Evolutionary conservation across 441 rosid species (phyloP), one percentile per base, ranked within the genome.

Genomic region (Codiaeum variegatum): DNA sequence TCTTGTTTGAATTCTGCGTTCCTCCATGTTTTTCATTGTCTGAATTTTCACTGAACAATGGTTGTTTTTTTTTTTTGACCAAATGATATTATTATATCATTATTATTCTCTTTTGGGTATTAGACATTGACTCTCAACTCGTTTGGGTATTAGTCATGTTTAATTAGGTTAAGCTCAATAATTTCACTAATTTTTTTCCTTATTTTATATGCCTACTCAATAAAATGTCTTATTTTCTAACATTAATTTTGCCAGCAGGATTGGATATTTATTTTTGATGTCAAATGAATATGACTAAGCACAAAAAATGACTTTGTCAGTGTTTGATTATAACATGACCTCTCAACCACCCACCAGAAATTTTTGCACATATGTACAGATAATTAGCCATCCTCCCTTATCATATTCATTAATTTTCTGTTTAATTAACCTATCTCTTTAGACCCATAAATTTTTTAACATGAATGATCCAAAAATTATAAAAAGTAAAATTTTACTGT

Each of bases 261-360:
- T 34, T 34, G 12, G 9, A 44, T 2, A 44, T 44, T 15, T 47
- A 47, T 13, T 47, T 13, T 47, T 49, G 55, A 18, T 49, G 55
- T 49, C 19, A 0, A 18, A 1, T 16, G n/a, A 16, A 52, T 6
- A 66, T 66, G 69, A 64, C 15, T 26, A 31, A 29, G 36, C 34
- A 67, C 6, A 28, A 11, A 28, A 16, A 46, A 26, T 13, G 71
- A 66, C 28, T 65, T 67, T 59, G 76, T 40, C 46, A 2, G 54
- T 54, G 11, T 66, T 65, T 28, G 64, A 66, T 66, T 38, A 51
- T 2, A 47, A 64, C 75, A 69, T n/a, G 79, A 77, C 78, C 68
- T 64, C 70, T 64, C 80, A 79, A 70, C 80, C 0, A 67, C 75
- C 65, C 78, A 24, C 69, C 49, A 66, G 31, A n/a, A 29, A 1